A percentile compares a stretch with the other conserved stretches of the same genome.
Conservation (phyloP, 108 stramenopile species). For the Nitzschia sp. region DNA sequence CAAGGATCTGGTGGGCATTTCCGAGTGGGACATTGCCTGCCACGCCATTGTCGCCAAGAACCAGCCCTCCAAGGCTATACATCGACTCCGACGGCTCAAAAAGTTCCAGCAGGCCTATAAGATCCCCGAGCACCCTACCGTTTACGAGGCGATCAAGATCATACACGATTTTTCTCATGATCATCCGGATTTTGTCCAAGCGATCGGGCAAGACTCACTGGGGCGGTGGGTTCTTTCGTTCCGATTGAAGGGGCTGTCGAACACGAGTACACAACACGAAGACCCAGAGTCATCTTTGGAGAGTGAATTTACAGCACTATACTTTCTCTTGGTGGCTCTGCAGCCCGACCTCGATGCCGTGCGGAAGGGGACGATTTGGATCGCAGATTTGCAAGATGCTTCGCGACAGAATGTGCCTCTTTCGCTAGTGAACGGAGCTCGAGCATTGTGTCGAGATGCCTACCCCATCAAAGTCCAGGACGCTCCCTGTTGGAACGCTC, state of each 20-base stretch:
- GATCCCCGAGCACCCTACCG: neutral
- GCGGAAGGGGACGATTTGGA: conserved; percentile 23
- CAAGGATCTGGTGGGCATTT: neutral
- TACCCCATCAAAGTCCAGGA: conserved; percentile 27
- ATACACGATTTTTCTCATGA: conserved; percentile 9
- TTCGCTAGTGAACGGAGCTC: neutral
- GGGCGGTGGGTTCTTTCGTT: conserved; percentile 6
- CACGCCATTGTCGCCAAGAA: conserved; percentile 22
- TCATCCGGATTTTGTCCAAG: conserved; percentile 22
- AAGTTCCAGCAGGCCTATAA: conserved; percentile 3
- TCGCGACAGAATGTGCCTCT: neutral
- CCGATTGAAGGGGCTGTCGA: conserved; percentile 6
- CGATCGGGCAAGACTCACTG: conserved; percentile 6
- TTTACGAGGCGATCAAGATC: conserved; percentile 3
- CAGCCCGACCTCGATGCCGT: conserved; percentile 21
- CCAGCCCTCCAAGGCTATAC: neutral
- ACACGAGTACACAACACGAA: neutral
- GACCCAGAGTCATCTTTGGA: neutral
- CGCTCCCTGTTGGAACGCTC: conserved; percentile 1
- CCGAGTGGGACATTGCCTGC: conserved; percentile 19
- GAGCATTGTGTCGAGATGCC: conserved; percentile 19
- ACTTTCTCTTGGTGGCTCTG: conserved; percentile 10
- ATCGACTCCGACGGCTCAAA: conserved; percentile 11
- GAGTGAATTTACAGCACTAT: conserved; percentile 11
- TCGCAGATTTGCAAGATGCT: conserved; percentile 14